Evolutionary conservation across 129 eudicot genomes (phyloP).

Genomic region (Tanacetum coccineum): DNA sequence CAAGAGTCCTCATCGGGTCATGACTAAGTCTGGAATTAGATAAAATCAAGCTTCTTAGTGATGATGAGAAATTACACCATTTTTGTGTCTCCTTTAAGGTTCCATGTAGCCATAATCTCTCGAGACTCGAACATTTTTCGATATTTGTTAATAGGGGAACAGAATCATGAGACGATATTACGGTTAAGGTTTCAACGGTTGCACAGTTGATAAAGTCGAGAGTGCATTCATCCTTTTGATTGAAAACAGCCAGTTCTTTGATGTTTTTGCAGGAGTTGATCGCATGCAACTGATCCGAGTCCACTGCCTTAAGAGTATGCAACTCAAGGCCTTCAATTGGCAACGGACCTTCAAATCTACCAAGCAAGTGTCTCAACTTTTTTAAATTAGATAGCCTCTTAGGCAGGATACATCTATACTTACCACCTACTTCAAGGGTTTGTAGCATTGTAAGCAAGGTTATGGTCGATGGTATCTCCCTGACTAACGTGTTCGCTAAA

Average conservation of each 20-base stretch:
- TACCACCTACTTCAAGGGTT: not conserved
- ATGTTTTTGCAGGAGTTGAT: not conserved
- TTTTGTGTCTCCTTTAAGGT: not conserved
- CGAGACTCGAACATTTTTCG: not conserved
- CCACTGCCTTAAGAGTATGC: not conserved
- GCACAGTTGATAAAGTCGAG: not conserved
- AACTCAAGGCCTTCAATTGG: not conserved
- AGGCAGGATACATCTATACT: not conserved
- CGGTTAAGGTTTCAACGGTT: not conserved
- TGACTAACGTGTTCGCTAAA: not conserved
- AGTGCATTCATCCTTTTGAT: not conserved
- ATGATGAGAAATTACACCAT: not conserved
- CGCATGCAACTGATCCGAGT: not conserved
- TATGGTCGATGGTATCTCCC: not conserved
- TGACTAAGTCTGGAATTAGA: not conserved
- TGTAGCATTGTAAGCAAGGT: not conserved
- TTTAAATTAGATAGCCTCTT: not conserved
- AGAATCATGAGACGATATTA: not conserved
- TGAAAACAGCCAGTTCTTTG: not conserved
- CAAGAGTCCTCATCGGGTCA: not conserved
- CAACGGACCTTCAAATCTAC: not conserved
- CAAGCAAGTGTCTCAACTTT: not conserved
- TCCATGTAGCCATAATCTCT: not conserved
- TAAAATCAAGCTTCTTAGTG: not conserved
- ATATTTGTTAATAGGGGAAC: not conserved